Base-by-base conservation (phyloP, 225 moss, liverwort and hornwort genomes). In the Ulota crispa region DNA sequence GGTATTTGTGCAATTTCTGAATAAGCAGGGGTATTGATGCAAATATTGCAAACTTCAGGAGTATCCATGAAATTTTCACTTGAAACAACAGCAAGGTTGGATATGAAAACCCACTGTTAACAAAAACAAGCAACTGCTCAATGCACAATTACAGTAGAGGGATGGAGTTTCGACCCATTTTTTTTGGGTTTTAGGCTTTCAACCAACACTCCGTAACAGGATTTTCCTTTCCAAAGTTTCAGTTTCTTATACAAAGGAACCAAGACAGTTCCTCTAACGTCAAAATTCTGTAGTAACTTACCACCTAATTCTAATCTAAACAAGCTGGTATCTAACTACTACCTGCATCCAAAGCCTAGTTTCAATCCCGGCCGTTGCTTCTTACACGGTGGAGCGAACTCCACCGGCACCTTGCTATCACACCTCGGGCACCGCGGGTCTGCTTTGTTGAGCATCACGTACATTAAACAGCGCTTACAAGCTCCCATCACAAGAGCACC, bases 391-490 rank as follows among this genome's bases (percentile, higher is more conserved):
- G 80, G 82, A 53, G 79, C 78, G 43, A 89, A 89, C 23, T 89
- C 86, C 53, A 89, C 69, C 4, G 86, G 84, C 8, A 86, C 78
- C 52, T 76, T 60, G 79, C 74, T 78, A 6, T 84, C 79, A 32
- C 86, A 89, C 16, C 89, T 74, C 15, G 89, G 89, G 57, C 88
- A 89, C 39, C 70, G 83, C 2, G 86, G 88, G 61, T 89, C 83
- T 10, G 68, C 52, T 64, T 83, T 83, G 81, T 78, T 83, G 3
- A 89, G 88, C 88, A 89, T 89, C 80, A 86, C 85, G 43, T 86
- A 89, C 86, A 86, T 89, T 16, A 89, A 66, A 32, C 88, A 89
- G 9, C 81, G 84, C 1, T 83, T 89, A 57, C 88, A 89, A 5
- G 88, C 88, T 75, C 88, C 88, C 88, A 89, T 89, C 32, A 89